Evolutionary conservation across 2,329 filamentous ascomycete species (phyloP).

Genomic region (Aschersonia sp.): DNA sequence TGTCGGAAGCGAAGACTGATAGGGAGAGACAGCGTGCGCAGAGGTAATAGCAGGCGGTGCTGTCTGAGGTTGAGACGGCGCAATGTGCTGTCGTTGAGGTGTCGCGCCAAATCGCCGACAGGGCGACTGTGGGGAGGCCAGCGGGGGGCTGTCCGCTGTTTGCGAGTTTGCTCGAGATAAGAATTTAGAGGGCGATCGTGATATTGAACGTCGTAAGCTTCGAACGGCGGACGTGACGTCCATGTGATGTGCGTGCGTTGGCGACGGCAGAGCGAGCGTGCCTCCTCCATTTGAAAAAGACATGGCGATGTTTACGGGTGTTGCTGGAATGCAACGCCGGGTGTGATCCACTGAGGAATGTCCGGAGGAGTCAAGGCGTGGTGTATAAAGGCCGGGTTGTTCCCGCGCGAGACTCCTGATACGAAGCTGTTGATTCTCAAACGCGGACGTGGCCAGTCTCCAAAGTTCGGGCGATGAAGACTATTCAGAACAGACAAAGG

Average conservation of each 20-base stretch:
- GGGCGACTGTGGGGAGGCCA: conserved; percentile 34
- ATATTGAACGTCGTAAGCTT: conserved; percentile 74
- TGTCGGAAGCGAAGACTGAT: conserved; percentile 39
- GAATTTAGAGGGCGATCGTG: conserved; percentile 87
- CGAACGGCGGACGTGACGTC: conserved; percentile 71
- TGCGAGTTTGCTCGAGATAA: conserved; percentile 37
- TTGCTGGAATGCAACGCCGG: conserved; percentile 14
- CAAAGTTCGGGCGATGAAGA: background rate
- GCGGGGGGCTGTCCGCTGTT: conserved; percentile 31
- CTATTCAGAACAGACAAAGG: background rate
- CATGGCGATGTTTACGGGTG: conserved; percentile 25
- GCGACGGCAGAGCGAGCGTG: conserved; percentile 75
- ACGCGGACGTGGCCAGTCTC: background rate
- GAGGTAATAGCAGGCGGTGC: conserved; percentile 19
- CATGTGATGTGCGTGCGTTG: conserved; percentile 68
- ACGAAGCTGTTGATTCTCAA: too few relatives aligned
- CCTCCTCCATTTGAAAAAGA: conserved; percentile 49
- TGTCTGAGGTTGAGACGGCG: conserved; percentile 17
- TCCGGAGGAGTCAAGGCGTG: background rate
- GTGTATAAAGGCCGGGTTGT: too few relatives aligned
- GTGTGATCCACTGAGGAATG: conserved; percentile 13
- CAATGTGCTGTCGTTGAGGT: conserved; percentile 18
- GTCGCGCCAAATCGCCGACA: conserved; percentile 27
- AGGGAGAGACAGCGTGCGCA: conserved; percentile 13
- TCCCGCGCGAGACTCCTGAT: too few relatives aligned